Conservation (phyloP, 73 alveolate genomes). For the Tetrahymena thermophila region DNA sequence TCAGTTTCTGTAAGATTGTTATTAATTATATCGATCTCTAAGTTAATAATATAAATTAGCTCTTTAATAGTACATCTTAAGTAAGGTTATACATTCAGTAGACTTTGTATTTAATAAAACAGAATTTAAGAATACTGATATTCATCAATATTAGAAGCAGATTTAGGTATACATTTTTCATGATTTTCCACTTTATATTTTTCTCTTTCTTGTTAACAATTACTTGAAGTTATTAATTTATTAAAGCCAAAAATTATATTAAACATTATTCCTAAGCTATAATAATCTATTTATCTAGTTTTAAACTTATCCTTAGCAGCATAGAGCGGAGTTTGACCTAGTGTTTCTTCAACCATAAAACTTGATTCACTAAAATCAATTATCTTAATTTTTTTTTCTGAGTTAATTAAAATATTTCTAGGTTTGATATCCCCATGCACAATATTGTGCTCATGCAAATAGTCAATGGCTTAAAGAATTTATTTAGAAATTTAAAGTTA, state of each 20-base stretch:
- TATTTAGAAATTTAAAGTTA: neutral
- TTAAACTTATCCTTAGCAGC: neutral
- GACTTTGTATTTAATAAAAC: neutral
- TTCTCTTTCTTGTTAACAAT: neutral
- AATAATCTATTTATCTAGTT: neutral
- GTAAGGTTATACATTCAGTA: neutral
- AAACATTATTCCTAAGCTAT: neutral
- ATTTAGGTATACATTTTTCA: neutral
- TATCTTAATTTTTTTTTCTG: no score
- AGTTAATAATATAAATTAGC: no score
- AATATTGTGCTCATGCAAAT: neutral
- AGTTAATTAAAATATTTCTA: no score
- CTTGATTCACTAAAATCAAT: neutral
- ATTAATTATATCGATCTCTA: neutral
- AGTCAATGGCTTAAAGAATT: neutral
- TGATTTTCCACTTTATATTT: neutral
- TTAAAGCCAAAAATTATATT: no score
- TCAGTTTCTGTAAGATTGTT: no score
- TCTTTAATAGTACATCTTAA: neutral
- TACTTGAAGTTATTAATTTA: neutral
- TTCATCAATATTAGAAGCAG: no score
- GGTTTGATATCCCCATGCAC: neutral
- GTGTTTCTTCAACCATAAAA: neutral
- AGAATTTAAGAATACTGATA: neutral
- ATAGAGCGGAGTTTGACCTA: neutral